These are phyloP conservation scores for Ogataea saltuana DNA, from an alignment of 805 yeast species.

Conservation along the genomic window DNA sequence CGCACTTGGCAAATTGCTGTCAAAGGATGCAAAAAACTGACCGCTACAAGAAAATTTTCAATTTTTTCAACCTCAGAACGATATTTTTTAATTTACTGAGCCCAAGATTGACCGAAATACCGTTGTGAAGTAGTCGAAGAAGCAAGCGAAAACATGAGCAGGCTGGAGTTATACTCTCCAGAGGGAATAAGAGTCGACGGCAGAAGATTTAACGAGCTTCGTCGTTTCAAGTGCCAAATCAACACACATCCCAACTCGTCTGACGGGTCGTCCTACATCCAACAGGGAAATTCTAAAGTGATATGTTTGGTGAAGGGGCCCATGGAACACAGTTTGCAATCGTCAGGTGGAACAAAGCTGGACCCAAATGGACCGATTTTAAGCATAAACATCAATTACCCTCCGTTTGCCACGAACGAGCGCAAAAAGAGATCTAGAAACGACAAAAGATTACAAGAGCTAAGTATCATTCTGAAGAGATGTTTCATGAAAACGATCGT, in stretches of 20 bases:
- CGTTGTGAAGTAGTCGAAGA: no score
- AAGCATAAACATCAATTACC: constrained; percentile 64
- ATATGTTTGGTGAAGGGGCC: constrained; percentile 89
- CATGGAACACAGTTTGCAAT: constrained; percentile 60
- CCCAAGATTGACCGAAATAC: no score
- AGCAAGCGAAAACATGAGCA: constrained; percentile 31
- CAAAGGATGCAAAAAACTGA: no score
- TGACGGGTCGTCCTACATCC: constrained; percentile 91
- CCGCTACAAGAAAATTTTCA: neutral
- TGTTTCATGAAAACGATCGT: constrained; percentile 76
- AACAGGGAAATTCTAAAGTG: constrained; percentile 89
- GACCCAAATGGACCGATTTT: constrained; percentile 59
- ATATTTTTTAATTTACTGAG: no score
- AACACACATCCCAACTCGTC: constrained; percentile 86
- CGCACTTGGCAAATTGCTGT: no score
- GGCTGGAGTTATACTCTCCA: constrained; percentile 86
- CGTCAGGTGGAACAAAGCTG: constrained; percentile 47
- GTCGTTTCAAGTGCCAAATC: constrained; percentile 75
- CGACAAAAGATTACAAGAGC: constrained; percentile 70
- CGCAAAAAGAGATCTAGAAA: constrained; percentile 65
- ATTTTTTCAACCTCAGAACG: no score
- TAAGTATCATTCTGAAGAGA: constrained; percentile 63
- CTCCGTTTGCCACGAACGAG: constrained; percentile 79
- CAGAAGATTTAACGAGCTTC: constrained; percentile 90
- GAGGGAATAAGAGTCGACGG: constrained; percentile 95